phyloP scores from a whole-genome alignment of 192 early-diverging fungal genomes.

The Gamsiella multidivaricata region DNA sequence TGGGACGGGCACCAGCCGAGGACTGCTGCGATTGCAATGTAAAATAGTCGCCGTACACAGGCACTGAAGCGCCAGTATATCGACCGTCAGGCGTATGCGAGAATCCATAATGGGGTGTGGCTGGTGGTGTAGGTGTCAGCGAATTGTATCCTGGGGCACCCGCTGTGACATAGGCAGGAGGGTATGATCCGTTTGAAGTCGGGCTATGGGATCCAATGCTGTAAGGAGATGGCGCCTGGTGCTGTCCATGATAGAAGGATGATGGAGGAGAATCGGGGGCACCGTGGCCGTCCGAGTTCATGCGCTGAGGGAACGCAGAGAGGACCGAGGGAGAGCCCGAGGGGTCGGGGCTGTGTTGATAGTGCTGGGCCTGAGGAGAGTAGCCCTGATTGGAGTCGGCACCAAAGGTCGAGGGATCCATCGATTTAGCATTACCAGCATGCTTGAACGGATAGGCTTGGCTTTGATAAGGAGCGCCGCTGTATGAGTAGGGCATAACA shows the following conservation, averaged over 20 bases:
- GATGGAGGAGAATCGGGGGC: constrained; percentile 26
- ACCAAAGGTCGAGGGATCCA: constrained; percentile 23
- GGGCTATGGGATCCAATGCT: constrained; percentile 40
- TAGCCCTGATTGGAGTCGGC: constrained; percentile 27
- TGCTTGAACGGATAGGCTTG: constrained; percentile 51
- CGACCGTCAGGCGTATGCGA: constrained; percentile 31
- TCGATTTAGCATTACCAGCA: constrained; percentile 50
- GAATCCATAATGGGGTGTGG: constrained; percentile 47
- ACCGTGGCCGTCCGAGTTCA: constrained; percentile 19
- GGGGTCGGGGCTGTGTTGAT: constrained; percentile 42
- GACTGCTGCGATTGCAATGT: constrained; percentile 29
- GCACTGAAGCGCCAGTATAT: constrained; percentile 14
- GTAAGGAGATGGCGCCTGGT: constrained; percentile 30
- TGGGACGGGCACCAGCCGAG: constrained; percentile 13
- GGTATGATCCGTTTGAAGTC: constrained; percentile 27
- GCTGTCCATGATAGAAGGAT: constrained; percentile 33
- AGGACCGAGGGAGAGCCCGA: constrained; percentile 34
- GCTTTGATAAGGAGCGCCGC: constrained; percentile 30
- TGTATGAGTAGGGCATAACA: constrained; percentile 45
- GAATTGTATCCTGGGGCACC: constrained; percentile 21
- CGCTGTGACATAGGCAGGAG: constrained; percentile 17
- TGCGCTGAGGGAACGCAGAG: constrained; percentile 33
- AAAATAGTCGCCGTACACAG: constrained; percentile 36
- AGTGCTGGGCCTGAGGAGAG: constrained; percentile 31
- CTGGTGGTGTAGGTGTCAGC: constrained; percentile 30